These are phyloP conservation scores for Neoboletus magnificus DNA, from an alignment of 768 basidiomycete species.

Conservation along the genomic window DNA sequence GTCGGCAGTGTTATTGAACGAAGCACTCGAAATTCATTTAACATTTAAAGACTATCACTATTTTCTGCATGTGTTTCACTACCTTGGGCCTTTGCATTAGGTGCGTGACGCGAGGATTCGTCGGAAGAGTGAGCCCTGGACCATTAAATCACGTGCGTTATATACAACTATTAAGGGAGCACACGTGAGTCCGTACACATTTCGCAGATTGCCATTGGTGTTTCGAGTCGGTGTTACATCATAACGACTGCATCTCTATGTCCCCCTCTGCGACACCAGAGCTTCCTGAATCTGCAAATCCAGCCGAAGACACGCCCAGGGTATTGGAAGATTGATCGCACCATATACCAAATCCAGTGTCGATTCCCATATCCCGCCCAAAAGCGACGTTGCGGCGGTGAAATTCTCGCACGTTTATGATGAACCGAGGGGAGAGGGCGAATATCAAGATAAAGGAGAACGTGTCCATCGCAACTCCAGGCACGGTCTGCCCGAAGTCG, in stretches of 20 bases:
- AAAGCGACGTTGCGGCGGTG: neutral
- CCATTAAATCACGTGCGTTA: neutral
- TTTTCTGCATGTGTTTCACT: neutral
- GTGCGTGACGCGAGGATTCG: too few species aligned
- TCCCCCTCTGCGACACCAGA: neutral
- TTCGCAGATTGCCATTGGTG: neutral
- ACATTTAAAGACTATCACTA: neutral
- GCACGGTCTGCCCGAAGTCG: neutral
- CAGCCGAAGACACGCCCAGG: neutral
- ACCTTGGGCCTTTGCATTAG: neutral
- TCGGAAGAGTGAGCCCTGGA: neutral
- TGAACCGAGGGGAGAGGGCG: conserved; percentile 16
- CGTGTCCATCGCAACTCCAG: neutral
- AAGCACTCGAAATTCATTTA: neutral
- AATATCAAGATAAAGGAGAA: conserved; percentile 1
- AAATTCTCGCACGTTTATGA: conserved; percentile 16
- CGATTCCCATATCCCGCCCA: neutral
- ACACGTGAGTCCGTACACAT: neutral
- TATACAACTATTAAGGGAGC: neutral
- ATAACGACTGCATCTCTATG: conserved; percentile 6
- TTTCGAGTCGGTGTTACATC: too few species aligned
- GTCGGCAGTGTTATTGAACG: neutral
- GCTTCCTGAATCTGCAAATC: neutral
- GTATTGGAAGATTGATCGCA: neutral
- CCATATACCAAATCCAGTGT: conserved; percentile 13